These are phyloP conservation scores for Fomitopsis serialis DNA, from an alignment of 768 basidiomycete species.

Conservation along the genomic window DNA sequence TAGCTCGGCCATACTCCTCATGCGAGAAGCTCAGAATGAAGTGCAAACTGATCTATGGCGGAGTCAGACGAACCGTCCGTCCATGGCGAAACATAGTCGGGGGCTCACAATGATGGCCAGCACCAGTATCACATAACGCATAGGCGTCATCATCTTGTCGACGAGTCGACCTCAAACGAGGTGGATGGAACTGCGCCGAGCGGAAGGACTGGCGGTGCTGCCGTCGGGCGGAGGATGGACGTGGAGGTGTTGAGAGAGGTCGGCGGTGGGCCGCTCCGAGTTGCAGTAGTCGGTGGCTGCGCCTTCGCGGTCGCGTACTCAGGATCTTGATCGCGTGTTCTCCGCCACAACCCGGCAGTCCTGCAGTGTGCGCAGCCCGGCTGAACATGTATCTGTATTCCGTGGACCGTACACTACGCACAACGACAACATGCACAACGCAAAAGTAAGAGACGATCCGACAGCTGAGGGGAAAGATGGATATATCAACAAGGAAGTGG, in stretches of 20 bases:
- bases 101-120: conserved; percentile 26
- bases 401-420: conserved; percentile 9
- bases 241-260: background rate
- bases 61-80: background rate
- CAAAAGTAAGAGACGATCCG: conserved; percentile 8
- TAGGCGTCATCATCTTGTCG: conserved; percentile 50
- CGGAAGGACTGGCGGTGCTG: background rate
- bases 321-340: background rate
- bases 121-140: conserved; percentile 50
- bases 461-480: conserved; percentile 2
- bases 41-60: conserved; percentile 46
- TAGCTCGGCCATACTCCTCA: conserved; percentile 42
- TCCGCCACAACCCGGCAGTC: background rate
- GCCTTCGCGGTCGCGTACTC: too few relatives aligned
- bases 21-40: conserved; percentile 47
- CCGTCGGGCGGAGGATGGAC: background rate
- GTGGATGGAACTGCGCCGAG: background rate
- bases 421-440: conserved; percentile 8
- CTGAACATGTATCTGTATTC: conserved; percentile 10
- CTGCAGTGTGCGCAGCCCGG: background rate
- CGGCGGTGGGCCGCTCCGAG: too few relatives aligned
- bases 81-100: background rate
- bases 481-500: conserved; percentile 3
- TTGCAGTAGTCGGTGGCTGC: background rate
- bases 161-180: background rate